A percentile compares a stretch with the other conserved stretches of the same genome.
Conservation (phyloP, 129 eudicot species). For the Flaveria robusta region DNA sequence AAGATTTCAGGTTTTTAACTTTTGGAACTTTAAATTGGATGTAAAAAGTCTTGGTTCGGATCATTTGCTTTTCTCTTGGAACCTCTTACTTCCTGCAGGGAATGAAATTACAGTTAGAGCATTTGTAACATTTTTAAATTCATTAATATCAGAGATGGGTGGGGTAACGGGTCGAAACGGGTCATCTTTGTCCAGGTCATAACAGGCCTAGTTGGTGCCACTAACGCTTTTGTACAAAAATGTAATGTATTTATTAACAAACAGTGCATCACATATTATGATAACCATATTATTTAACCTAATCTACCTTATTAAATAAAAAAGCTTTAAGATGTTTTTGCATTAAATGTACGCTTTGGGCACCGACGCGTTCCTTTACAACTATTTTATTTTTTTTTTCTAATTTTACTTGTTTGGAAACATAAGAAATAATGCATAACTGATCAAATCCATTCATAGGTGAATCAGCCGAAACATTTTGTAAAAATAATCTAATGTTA, state of each 20-base stretch:
- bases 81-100: slow-evolving; percentile 43
- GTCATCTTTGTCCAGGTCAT: background rate
- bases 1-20: slow-evolving; percentile 41
- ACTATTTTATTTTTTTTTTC: background rate
- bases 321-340: background rate
- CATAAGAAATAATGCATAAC: background rate
- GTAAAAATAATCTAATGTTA: background rate
- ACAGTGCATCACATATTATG: background rate
- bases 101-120: slow-evolving; percentile 13
- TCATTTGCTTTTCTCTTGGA: slow-evolving; percentile 52
- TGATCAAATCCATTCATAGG: background rate
- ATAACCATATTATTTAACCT: slow-evolving; percentile 7
- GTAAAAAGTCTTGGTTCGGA: slow-evolving; percentile 53
- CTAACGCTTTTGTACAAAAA: background rate
- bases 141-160: background rate
- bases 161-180: background rate
- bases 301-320: background rate
- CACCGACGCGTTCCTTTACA: background rate
- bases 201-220: background rate
- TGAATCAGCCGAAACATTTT: background rate
- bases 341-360: background rate
- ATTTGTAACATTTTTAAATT: background rate
- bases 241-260: background rate
- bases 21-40: slow-evolving; percentile 76
- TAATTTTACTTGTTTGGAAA: background rate